A percentile compares a stretch with the other conserved stretches of the same genome.
These are phyloP conservation scores for Gossypium mustelinum DNA, from an alignment of 345 rosid genomes.

Conservation along the genomic window DNA sequence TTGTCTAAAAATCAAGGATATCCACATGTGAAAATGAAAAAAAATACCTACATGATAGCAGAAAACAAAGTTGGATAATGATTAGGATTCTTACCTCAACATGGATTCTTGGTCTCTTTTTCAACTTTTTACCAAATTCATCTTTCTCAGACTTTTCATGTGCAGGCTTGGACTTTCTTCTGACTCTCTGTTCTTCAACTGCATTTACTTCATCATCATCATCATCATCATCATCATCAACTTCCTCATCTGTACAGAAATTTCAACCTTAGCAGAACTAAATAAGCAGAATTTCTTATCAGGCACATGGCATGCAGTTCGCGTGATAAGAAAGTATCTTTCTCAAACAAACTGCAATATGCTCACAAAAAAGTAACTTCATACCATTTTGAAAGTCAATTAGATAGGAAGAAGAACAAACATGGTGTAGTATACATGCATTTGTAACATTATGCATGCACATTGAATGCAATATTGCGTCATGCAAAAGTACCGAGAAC, in stretches of 20 bases:
- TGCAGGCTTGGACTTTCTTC: constrained; percentile 31
- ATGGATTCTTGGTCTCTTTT: constrained; percentile 68
- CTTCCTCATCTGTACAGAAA: constrained; percentile 24
- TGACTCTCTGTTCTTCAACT: constrained; percentile 39
- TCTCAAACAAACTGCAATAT: background rate
- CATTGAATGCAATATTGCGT: background rate
- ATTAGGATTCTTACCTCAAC: constrained; percentile 61
- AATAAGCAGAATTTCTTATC: background rate
- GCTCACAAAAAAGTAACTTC: background rate
- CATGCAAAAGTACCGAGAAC: background rate
- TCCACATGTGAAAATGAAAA: background rate
- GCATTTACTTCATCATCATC: constrained; percentile 33
- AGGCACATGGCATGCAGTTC: background rate
- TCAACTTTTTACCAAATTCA: constrained; percentile 37
- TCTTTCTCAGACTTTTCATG: constrained; percentile 41
- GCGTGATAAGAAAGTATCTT: background rate
- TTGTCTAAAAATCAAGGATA: background rate
- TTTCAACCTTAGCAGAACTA: constrained; percentile 2
- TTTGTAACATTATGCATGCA: background rate
- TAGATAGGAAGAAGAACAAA: background rate
- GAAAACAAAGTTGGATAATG: background rate
- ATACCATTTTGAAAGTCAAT: background rate
- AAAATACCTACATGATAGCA: constrained; percentile 1
- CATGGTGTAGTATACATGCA: background rate
- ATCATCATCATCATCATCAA: constrained; percentile 40